Evolutionary conservation across 2,329 filamentous ascomycete genomes (phyloP).

Genomic region (Fusarium austroafricanum): DNA sequence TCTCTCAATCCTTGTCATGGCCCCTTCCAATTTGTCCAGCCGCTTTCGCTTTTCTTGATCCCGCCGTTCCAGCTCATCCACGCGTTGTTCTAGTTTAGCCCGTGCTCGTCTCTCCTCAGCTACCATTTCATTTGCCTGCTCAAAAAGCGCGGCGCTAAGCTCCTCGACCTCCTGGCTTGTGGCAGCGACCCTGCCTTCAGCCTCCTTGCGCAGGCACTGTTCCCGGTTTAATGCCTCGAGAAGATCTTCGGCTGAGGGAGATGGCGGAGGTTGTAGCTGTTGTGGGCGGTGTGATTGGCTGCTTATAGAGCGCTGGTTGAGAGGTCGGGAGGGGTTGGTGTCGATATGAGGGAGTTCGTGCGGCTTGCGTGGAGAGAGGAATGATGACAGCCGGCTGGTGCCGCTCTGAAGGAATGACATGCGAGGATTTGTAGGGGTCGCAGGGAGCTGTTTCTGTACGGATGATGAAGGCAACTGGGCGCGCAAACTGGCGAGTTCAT

Average conservation of each 20-base stretch:
- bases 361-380: conserved; percentile 61
- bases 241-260: conserved; percentile 61
- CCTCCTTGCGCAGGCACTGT: conserved; percentile 72
- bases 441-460: conserved; percentile 31
- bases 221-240: conserved; percentile 74
- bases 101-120: conserved; percentile 78
- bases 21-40: conserved; percentile 77
- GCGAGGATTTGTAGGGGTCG: conserved; percentile 48
- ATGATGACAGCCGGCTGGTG: conserved; percentile 59
- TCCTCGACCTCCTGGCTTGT: conserved; percentile 81
- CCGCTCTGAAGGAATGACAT: conserved; percentile 61
- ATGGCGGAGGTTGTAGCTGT: conserved; percentile 29
- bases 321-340: conserved; percentile 28
- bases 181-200: conserved; percentile 74
- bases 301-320: conserved; percentile 33
- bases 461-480: conserved; percentile 48
- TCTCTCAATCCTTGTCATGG: conserved; percentile 76
- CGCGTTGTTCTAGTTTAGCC: conserved; percentile 76
- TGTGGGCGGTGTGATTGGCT: conserved; percentile 29
- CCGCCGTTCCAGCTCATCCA: conserved; percentile 74
- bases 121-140: conserved; percentile 90
- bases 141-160: conserved; percentile 78
- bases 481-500: conserved; percentile 74
- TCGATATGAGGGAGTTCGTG: conserved; percentile 47
- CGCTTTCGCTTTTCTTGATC: conserved; percentile 76